A percentile compares a stretch with the other conserved stretches of the same genome.
phyloP scores from a whole-genome alignment of 352 stramenopile genomes.

The Globisporangium viniferum region DNA sequence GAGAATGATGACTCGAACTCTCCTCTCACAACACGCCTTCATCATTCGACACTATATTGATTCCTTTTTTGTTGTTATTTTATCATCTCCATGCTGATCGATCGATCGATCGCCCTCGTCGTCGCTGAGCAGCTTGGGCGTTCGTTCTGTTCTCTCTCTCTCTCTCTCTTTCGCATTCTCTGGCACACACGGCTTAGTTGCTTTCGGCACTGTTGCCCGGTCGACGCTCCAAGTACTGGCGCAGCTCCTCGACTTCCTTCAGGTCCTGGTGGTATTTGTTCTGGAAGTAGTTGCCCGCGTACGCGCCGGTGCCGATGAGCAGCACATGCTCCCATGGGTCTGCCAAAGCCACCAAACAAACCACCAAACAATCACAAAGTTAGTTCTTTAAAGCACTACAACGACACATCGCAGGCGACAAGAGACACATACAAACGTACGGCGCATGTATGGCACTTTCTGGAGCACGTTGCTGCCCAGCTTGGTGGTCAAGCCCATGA shows the following conservation, averaged over 20 bases:
- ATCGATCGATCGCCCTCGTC: not conserved
- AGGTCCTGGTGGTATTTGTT: slow-evolving; percentile 76
- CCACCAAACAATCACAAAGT: not conserved
- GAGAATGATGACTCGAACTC: too few relatives aligned
- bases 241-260: slow-evolving; percentile 74
- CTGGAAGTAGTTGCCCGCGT: slow-evolving; percentile 56
- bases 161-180: not conserved
- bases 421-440: slow-evolving; percentile 35
- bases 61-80: not conserved
- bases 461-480: slow-evolving; percentile 78
- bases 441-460: slow-evolving; percentile 81
- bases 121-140: not conserved
- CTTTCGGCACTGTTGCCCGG: slow-evolving; percentile 38
- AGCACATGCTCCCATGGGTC: slow-evolving; percentile 82
- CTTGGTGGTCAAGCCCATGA: slow-evolving; percentile 80
- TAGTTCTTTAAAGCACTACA: not conserved
- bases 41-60: slow-evolving; percentile 5
- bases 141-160: not conserved
- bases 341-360: slow-evolving; percentile 16
- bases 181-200: slow-evolving; percentile 23
- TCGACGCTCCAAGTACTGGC: slow-evolving; percentile 65
- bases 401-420: not conserved
- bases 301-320: slow-evolving; percentile 64
- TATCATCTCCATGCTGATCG: not conserved
- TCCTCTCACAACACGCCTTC: not conserved